These are phyloP conservation scores for Boechera stricta DNA, from an alignment of 345 rosid species.

Conservation along the genomic window DNA sequence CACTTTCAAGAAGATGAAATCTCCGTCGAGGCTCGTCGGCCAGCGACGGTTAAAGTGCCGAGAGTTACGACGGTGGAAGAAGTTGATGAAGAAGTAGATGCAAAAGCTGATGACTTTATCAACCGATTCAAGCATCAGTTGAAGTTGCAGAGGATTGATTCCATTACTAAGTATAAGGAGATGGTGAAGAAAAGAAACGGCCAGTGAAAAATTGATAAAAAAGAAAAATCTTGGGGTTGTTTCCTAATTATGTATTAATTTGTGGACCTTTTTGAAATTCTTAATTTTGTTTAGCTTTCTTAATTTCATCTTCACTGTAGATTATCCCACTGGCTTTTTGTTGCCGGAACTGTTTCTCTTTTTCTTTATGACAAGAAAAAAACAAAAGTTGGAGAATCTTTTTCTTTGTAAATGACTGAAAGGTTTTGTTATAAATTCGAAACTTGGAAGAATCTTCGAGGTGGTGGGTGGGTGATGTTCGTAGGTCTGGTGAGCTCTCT, in stretches of 20 bases:
- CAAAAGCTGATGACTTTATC: slow-evolving; percentile 81
- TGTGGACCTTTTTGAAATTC: slow-evolving; percentile 12
- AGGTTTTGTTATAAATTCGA: background rate
- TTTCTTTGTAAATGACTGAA: background rate
- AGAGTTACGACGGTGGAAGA: slow-evolving; percentile 49
- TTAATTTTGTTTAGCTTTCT: slow-evolving; percentile 28
- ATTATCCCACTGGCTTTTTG: slow-evolving; percentile 39
- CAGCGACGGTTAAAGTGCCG: slow-evolving; percentile 61
- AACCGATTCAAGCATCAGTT: slow-evolving; percentile 73
- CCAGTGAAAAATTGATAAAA: slow-evolving; percentile 12
- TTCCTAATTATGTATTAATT: slow-evolving; percentile 15
- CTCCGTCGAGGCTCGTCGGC: slow-evolving; percentile 57
- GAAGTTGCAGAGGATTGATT: slow-evolving; percentile 73
- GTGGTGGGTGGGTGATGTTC: background rate
- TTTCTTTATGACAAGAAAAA: background rate
- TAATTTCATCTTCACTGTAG: slow-evolving; percentile 41
- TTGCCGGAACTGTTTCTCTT: background rate
- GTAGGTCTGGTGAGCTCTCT: background rate
- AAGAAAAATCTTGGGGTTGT: slow-evolving; percentile 19
- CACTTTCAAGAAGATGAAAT: slow-evolving; percentile 61
- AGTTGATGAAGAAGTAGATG: slow-evolving; percentile 73
- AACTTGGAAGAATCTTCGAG: slow-evolving; percentile 7
- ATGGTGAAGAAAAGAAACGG: slow-evolving; percentile 50
- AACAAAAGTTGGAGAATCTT: slow-evolving; percentile 1
- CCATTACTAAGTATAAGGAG: slow-evolving; percentile 65